Percentiles rank a stretch among this genome's conserved stretches.
These are phyloP conservation scores for Veloboletus limbatus DNA, from an alignment of 1,284 basidiomycete genomes.

Conservation along the genomic window DNA sequence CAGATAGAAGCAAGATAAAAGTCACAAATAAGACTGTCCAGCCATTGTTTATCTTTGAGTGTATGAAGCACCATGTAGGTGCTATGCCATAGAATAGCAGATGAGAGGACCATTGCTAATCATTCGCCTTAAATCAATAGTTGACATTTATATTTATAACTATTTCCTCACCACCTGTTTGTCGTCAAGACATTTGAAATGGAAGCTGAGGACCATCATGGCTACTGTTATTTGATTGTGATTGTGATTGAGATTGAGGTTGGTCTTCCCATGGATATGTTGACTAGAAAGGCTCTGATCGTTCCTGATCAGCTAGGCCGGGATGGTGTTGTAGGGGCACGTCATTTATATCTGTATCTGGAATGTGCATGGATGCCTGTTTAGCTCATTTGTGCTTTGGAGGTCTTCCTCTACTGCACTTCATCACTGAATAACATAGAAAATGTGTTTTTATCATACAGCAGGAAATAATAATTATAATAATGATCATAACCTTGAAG, in stretches of 20 bases:
- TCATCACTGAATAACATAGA: too few species aligned
- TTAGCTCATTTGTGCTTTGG: neutral
- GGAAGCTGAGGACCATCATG: too few species aligned
- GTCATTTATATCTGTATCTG: neutral
- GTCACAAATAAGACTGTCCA: neutral
- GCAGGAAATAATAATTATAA: too few species aligned
- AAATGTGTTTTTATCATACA: too few species aligned
- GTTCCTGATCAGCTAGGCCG: too few species aligned
- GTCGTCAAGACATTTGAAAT: neutral
- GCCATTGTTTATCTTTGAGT: neutral
- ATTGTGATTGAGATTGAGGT: too few species aligned
- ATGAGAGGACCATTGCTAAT: neutral
- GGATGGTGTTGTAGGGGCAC: neutral
- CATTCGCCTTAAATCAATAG: too few species aligned
- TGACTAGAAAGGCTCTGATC: too few species aligned
- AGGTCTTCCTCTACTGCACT: neutral
- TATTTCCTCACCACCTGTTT: neutral
- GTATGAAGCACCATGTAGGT: neutral
- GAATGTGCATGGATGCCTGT: neutral
- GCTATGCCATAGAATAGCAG: neutral
- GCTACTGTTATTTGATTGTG: too few species aligned
- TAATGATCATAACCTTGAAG: too few species aligned
- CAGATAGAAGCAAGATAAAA: constrained; percentile 6
- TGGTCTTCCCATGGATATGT: too few species aligned
- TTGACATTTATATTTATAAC: too few species aligned